Evolutionary conservation across 2,329 filamentous ascomycete genomes (phyloP), one percentile per base, ranked within the genome.

Genomic region (Coniochaeta sp.): DNA sequence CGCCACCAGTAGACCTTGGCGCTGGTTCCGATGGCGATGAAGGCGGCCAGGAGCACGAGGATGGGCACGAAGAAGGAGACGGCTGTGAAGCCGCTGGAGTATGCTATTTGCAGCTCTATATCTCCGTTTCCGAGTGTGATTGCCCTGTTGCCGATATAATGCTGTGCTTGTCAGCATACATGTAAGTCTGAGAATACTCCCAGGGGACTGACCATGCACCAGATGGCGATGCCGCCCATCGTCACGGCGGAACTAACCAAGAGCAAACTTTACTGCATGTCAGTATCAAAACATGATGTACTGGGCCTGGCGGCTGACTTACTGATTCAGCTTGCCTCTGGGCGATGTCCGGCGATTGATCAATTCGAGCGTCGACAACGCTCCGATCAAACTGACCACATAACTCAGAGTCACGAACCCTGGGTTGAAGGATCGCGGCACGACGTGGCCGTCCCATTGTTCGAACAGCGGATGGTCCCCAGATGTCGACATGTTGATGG

Each of bases 1-100:
- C 83, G 78, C 66, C 77, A 68, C 67, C 79, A 79, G 16, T 76
- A 77, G 13, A 85, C 74, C 26, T 65, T 71, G 55, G 80, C 79
- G 58, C 77, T 77, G 26, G 77, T 75, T 6, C 82, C 88, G 42
- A 87, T 81, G 30, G 83, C 77, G 53, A 85, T 76, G 61, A 95
- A 91, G 18, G 89, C 87, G 7, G 81, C 65, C 16, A 87, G 75
- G 4, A 95, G 76, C 18, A 92, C 88, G 28, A 87, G 56, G 46
- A 95, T 85, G 0, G 90, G 89, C 10, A 95, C 73, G 61, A 95
- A 85, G 60, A 92, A 89, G 0, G 89, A 95, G 8, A 91, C 69
- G 1, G 82, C 81, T 0, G 89, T 94, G 64, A 84, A 88, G 24
- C 79, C 78, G 51, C 80, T 72, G 49, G 79, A 88, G 73, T 94